Percentiles rank a stretch among this genome's conserved stretches.
phyloP scores from a whole-genome alignment of 495 filamentous ascomycete genomes.

The Chlorociboria aeruginascens region DNA sequence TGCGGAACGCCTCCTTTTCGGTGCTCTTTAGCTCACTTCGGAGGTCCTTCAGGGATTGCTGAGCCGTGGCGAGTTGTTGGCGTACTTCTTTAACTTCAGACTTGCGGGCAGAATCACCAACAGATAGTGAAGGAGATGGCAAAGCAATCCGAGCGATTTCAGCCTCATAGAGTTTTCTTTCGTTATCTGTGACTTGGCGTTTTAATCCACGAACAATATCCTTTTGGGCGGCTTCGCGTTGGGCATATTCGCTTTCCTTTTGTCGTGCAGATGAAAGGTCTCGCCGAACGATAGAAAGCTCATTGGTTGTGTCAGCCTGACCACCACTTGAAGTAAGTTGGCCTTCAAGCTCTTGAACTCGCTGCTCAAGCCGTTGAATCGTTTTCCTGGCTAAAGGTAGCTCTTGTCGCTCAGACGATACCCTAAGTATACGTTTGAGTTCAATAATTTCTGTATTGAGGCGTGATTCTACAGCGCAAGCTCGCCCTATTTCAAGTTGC shows the following conservation, averaged over 20 bases:
- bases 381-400: constrained; percentile 32
- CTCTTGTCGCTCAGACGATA: constrained; percentile 27
- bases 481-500: constrained; percentile 29
- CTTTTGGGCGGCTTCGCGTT: constrained; percentile 51
- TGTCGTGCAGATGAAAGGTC: constrained; percentile 50
- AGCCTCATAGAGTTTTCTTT: constrained; percentile 32
- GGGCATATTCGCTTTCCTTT: constrained; percentile 48
- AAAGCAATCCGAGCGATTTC: constrained; percentile 23
- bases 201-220: constrained; percentile 36
- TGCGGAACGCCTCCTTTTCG: constrained; percentile 39
- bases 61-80: constrained; percentile 48
- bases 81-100: constrained; percentile 50
- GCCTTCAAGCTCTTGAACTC: constrained; percentile 44
- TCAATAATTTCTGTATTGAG: constrained; percentile 37
- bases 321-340: constrained; percentile 18
- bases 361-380: constrained; percentile 45
- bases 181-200: constrained; percentile 34
- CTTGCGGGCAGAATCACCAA: constrained; percentile 39
- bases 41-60: constrained; percentile 46
- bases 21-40: constrained; percentile 44
- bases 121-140: constrained; percentile 15
- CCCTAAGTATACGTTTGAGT: constrained; percentile 31
- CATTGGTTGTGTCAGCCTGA: constrained; percentile 34
- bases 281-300: constrained; percentile 45
- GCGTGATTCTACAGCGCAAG: constrained; percentile 37